These are phyloP conservation scores for Mycena indigotica DNA, from an alignment of 768 basidiomycete species.

Conservation along the genomic window DNA sequence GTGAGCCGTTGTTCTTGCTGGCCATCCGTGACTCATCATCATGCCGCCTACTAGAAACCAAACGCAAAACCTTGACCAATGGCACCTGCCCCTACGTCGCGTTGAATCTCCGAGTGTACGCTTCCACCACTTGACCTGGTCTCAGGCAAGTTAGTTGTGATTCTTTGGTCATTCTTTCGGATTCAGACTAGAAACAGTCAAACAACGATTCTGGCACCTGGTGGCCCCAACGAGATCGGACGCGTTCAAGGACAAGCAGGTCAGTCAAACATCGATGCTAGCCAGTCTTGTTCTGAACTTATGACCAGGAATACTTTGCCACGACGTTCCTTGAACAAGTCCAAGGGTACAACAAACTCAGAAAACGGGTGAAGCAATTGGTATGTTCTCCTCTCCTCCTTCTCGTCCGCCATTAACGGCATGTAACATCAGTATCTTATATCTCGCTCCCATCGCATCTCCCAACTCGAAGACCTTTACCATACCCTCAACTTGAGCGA, in stretches of 20 bases:
- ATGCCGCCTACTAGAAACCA: no score
- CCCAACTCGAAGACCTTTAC: constrained; percentile 12
- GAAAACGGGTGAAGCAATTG: constrained; percentile 19
- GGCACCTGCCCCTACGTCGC: neutral
- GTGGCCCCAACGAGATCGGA: constrained; percentile 13
- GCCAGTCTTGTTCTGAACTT: neutral
- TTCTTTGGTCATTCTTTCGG: neutral
- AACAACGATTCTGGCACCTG: constrained; percentile 2
- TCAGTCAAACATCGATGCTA: neutral
- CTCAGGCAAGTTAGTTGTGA: constrained; percentile 6
- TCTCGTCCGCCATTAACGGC: neutral
- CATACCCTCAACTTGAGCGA: constrained; percentile 3
- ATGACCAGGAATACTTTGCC: constrained; percentile 13
- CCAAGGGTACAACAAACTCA: constrained; percentile 8
- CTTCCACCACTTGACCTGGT: neutral
- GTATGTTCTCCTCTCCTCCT: constrained; percentile 4
- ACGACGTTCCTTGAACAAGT: constrained; percentile 5
- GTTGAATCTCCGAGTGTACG: neutral
- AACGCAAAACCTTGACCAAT: no score
- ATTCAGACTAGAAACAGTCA: constrained; percentile 1
- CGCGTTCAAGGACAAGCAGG: constrained; percentile 9
- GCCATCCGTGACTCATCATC: no score
- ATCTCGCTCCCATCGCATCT: constrained; percentile 12
- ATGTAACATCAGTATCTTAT: constrained; percentile 11
- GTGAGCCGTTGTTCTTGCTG: no score